Evolutionary conservation across 2,329 filamentous ascomycete species (phyloP).

Genomic region (Magnaporthiopsis rhizophila): DNA sequence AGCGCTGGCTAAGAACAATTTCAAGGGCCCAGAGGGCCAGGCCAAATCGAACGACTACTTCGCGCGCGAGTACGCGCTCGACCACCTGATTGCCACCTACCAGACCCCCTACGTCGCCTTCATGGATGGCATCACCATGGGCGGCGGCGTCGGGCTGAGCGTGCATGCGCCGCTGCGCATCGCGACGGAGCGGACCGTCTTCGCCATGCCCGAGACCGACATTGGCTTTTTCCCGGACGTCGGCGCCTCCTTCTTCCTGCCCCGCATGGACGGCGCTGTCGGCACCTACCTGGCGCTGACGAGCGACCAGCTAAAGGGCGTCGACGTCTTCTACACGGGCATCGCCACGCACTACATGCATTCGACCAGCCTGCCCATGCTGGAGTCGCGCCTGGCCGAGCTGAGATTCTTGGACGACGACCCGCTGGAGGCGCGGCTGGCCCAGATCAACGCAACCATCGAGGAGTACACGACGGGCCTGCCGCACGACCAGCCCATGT

Average conservation of each 20-base stretch:
- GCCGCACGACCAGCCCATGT: conserved; percentile 63
- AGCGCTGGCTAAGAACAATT: conserved; percentile 67
- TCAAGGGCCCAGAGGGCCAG: conserved; percentile 59
- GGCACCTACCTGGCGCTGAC: conserved; percentile 93
- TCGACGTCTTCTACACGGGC: conserved; percentile 82
- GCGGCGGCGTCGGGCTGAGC: conserved; percentile 88
- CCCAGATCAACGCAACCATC: conserved; percentile 76
- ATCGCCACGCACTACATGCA: conserved; percentile 95
- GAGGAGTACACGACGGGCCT: conserved; percentile 86
- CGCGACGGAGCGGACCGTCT: conserved; percentile 89
- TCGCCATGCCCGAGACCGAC: conserved; percentile 97
- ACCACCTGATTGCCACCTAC: conserved; percentile 93
- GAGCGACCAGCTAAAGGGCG: conserved; percentile 72
- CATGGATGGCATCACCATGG: conserved; percentile 98
- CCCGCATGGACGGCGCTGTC: conserved; percentile 75
- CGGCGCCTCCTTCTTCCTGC: conserved; percentile 91
- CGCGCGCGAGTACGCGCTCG: conserved; percentile 87
- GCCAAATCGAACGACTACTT: conserved; percentile 78
- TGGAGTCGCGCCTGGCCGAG: conserved; percentile 82
- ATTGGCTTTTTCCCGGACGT: conserved; percentile 99
- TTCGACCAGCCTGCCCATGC: conserved; percentile 71
- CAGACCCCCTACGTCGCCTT: conserved; percentile 87
- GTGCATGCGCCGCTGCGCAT: conserved; percentile 94
- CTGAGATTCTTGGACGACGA: conserved; percentile 79
- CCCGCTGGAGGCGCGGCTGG: conserved; percentile 51